These are phyloP conservation scores for Lachnellula arida DNA, from an alignment of 2,329 filamentous ascomycete genomes.

Conservation along the genomic window DNA sequence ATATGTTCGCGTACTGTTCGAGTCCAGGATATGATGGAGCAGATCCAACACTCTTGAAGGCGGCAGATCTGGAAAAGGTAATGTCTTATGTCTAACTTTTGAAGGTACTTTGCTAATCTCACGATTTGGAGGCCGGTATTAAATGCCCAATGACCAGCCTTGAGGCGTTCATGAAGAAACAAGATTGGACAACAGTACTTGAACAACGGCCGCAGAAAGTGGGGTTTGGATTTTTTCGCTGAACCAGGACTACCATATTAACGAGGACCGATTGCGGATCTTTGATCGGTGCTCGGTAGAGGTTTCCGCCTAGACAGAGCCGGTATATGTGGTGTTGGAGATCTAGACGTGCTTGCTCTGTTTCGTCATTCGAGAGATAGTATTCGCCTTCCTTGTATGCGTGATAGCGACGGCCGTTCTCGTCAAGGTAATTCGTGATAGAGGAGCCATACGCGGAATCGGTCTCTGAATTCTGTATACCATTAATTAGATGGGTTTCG, in stretches of 20 bases:
- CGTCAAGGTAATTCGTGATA: conserved; percentile 30
- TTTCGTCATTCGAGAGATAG: conserved; percentile 30
- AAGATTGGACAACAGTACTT: conserved; percentile 29
- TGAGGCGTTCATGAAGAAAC: conserved; percentile 12
- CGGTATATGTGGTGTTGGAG: conserved; percentile 27
- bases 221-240: too few relatives aligned
- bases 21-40: conserved; percentile 33
- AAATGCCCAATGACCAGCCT: conserved; percentile 10
- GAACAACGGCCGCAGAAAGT: conserved; percentile 31
- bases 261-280: conserved; percentile 32
- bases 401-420: conserved; percentile 48
- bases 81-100: background rate
- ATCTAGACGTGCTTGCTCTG: conserved; percentile 28
- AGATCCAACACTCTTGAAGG: conserved; percentile 25
- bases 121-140: background rate
- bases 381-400: conserved; percentile 40
- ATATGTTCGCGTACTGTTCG: conserved; percentile 23
- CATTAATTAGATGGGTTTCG: background rate
- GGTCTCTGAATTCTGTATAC: background rate
- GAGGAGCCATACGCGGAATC: conserved; percentile 21
- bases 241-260: background rate
- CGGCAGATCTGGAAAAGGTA: conserved; percentile 4
- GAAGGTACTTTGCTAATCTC: background rate
- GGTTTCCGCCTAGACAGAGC: conserved; percentile 20
- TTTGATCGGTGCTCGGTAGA: conserved; percentile 30